Evolutionary conservation across 176 grass and related monocot species (phyloP).

Genomic region (Triticum timopheevii): DNA sequence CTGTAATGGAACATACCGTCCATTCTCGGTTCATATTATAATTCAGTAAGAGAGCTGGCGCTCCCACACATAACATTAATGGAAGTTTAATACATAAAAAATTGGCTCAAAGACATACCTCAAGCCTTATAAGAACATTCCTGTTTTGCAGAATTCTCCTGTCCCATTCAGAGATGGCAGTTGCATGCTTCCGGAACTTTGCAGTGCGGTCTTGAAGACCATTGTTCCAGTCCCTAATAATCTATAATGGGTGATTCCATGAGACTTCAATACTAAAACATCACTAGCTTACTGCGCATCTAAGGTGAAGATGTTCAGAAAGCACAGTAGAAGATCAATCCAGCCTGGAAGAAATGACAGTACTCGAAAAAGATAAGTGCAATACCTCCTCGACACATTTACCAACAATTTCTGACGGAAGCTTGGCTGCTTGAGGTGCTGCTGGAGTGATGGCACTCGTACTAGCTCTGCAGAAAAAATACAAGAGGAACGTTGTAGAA

Average conservation of each 20-base stretch:
- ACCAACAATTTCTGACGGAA: slow-evolving; percentile 95
- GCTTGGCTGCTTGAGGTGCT: slow-evolving; percentile 58
- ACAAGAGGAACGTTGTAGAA: slow-evolving; percentile 2
- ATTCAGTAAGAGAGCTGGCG: neutral
- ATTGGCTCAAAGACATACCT: slow-evolving; percentile 40
- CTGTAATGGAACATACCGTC: neutral
- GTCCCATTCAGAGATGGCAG: slow-evolving; percentile 93
- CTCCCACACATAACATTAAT: neutral
- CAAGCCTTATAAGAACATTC: slow-evolving; percentile 96
- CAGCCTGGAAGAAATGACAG: slow-evolving; percentile 4
- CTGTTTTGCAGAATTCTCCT: slow-evolving; percentile 96
- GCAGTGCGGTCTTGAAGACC: slow-evolving; percentile 94
- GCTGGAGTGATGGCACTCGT: slow-evolving; percentile 55
- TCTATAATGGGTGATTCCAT: slow-evolving; percentile 49
- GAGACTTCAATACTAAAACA: slow-evolving; percentile 2
- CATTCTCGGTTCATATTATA: neutral
- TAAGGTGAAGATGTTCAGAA: slow-evolving; percentile 22
- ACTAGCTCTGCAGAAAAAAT: slow-evolving; percentile 41
- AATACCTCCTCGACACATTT: slow-evolving; percentile 92
- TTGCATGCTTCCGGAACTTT: slow-evolving; percentile 94
- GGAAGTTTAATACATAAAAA: neutral
- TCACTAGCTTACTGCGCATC: neutral
- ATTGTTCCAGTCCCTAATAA: slow-evolving; percentile 97
- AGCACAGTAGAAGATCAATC: neutral
- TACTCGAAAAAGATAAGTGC: neutral